Evolutionary conservation across 352 stramenopile species (phyloP), one percentile per base, ranked within the genome.

Genomic region (Pythium folliculosum): DNA sequence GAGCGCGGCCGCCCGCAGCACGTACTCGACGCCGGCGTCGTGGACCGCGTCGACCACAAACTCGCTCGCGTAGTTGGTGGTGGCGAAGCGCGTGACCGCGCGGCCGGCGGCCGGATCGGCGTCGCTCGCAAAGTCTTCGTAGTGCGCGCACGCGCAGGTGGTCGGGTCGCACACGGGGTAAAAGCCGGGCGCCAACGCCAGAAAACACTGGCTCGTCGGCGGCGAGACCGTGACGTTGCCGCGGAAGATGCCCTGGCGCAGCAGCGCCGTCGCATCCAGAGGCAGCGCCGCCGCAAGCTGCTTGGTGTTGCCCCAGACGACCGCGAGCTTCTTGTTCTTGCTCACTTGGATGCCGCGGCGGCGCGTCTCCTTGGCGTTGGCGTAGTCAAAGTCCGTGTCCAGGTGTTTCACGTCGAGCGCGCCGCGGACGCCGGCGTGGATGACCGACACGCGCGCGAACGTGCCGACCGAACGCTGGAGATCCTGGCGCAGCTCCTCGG

Each of bases 311-410:
- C 47, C 47, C 47, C 47, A 52, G 19, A 52, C 21, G 47, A 30
- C 47, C 47, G 47, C 47, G 47, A 52, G 47, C 47, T 52, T 52
- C 47, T 52, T 52, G 47, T 52, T 52, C 47, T 52, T 52, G 47
- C 47, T 52, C 19, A 52, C 47, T 52, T 52, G 47, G 47, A 52
- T 52, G 7, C 47, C 47, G 21, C 47, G 47, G 21, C 47, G 47
- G 21, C 47, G 47, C 47, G 47, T 21, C 5, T 7, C 19, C 47
- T 52, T 52, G 47, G 47, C 19, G 47, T 52, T 52, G 21, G 21
- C n/a, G 47, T 52, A 52, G 47, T 52, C 47, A 9, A 52, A 12
- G 47, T 52, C 21, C 17, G 47, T 30, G 47, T 52, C 47, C 47
- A 52, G 19, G 47, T 52, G 47, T 21, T 52, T 52, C 5, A 52